Conservation (phyloP, 2,329 filamentous ascomycete genomes). For the Colletotrichum salicis region DNA sequence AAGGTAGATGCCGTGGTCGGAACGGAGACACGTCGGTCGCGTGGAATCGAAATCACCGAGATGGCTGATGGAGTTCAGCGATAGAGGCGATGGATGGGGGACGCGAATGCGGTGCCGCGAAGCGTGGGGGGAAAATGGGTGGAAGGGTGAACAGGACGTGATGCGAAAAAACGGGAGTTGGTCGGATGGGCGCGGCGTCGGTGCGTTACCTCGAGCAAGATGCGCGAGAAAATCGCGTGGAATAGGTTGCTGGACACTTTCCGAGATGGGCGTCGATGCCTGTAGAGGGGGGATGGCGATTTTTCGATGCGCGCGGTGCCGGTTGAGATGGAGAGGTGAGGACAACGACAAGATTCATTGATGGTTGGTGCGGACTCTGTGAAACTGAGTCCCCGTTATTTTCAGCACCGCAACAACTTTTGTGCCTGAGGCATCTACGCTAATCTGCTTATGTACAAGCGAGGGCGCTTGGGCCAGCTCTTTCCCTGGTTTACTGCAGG, state of each 20-base stretch:
- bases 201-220: conserved; percentile 52
- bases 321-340: conserved; percentile 62
- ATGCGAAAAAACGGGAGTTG: conserved; percentile 58
- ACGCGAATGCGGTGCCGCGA: conserved; percentile 32
- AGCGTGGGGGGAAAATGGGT: conserved; percentile 38
- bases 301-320: conserved; percentile 69
- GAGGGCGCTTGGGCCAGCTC: conserved; percentile 27
- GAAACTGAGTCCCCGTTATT: conserved; percentile 52
- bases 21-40: conserved; percentile 34
- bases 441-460: conserved; percentile 32
- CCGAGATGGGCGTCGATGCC: conserved; percentile 69
- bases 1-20: conserved; percentile 26
- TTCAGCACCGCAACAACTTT: conserved; percentile 50
- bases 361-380: conserved; percentile 55
- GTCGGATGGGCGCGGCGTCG: conserved; percentile 51
- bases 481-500: conserved; percentile 18
- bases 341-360: conserved; percentile 62
- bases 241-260: conserved; percentile 62
- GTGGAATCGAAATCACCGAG: conserved; percentile 28
- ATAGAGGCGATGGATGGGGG: conserved; percentile 13
- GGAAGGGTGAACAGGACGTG: conserved; percentile 43
- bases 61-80: conserved; percentile 34
- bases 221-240: conserved; percentile 65
- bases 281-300: conserved; percentile 69
- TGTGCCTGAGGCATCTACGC: conserved; percentile 41